Percentiles rank a stretch among this genome's conserved stretches.
Evolutionary conservation across 257 asterid species (phyloP).

Genomic region (Penstemon barbatus): DNA sequence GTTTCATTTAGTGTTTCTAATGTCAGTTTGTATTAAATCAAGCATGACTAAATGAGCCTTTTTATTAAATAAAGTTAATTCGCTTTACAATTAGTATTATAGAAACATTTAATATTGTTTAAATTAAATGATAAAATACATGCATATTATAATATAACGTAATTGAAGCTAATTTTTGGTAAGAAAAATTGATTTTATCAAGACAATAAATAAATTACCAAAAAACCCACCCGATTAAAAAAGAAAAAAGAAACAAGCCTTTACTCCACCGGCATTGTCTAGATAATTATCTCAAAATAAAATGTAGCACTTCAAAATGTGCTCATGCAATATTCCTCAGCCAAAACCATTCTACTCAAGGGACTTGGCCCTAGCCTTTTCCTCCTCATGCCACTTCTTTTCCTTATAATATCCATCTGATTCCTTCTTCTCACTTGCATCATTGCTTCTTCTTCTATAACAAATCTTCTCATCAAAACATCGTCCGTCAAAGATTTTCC

Average conservation of each 20-base stretch:
- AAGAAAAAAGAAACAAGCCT: constrained; percentile 1
- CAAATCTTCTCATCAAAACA: constrained; percentile 84
- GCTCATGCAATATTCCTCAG: constrained; percentile 38
- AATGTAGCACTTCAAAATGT: not conserved
- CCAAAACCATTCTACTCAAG: constrained; percentile 75
- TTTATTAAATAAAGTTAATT: no score
- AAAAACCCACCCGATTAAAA: not conserved
- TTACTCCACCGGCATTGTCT: not conserved
- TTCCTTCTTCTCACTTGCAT: constrained; percentile 74
- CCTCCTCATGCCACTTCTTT: constrained; percentile 62
- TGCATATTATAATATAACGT: not conserved
- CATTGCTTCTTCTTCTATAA: constrained; percentile 85
- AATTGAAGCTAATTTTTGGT: not conserved
- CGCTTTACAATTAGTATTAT: not conserved
- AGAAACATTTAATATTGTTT: no score
- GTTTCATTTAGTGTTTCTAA: no score
- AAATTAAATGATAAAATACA: not conserved
- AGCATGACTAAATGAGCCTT: not conserved
- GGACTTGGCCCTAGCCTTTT: constrained; percentile 84
- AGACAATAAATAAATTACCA: not conserved
- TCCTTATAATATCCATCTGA: constrained; percentile 81
- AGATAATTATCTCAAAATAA: not conserved
- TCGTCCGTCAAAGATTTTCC: constrained; percentile 84
- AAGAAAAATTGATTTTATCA: not conserved
- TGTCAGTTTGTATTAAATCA: not conserved